Percentiles rank a stretch among this genome's conserved stretches.
These are phyloP conservation scores for Parascedosporium putredinis DNA, from an alignment of 2,329 filamentous ascomycete genomes.

Conservation along the genomic window DNA sequence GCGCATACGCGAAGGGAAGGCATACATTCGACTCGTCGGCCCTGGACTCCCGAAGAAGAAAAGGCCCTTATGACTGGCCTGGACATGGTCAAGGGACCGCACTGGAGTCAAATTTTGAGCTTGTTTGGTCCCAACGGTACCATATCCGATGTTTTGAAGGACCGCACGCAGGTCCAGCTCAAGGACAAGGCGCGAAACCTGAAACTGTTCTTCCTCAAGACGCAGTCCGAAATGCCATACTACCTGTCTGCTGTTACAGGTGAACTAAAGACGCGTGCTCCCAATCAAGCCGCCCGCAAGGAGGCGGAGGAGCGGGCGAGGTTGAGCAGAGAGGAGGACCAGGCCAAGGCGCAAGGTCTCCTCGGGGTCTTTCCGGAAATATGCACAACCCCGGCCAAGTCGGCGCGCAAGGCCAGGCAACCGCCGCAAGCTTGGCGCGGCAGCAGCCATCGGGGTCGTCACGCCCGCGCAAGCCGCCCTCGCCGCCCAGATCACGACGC, in stretches of 20 bases:
- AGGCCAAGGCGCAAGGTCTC: slow-evolving; percentile 49
- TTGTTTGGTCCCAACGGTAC: slow-evolving; percentile 73
- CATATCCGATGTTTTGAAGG: slow-evolving; percentile 73
- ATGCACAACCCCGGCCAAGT: slow-evolving; percentile 31
- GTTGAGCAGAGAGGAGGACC: slow-evolving; percentile 47
- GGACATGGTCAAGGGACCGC: slow-evolving; percentile 79
- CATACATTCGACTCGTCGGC: slow-evolving; percentile 55
- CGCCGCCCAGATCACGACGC: slow-evolving; percentile 8
- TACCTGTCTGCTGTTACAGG: slow-evolving; percentile 82
- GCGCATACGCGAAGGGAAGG: slow-evolving; percentile 46
- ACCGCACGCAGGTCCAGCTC: slow-evolving; percentile 81
- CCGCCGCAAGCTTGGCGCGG: slow-evolving; percentile 12
- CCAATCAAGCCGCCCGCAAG: slow-evolving; percentile 59
- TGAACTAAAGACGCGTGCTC: slow-evolving; percentile 76
- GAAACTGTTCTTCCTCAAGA: slow-evolving; percentile 87
- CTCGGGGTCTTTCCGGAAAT: slow-evolving; percentile 40
- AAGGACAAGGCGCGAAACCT: slow-evolving; percentile 88
- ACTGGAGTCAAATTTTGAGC: slow-evolving; percentile 85
- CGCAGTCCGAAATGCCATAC: slow-evolving; percentile 79
- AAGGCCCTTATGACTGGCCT: slow-evolving; percentile 82
- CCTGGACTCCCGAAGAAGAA: slow-evolving; percentile 84
- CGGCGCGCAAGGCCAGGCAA: not conserved
- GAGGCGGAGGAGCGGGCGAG: slow-evolving; percentile 55
- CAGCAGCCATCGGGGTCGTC: slow-evolving; percentile 19
- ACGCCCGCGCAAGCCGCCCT: slow-evolving; percentile 11